These are phyloP conservation scores for Clausena lansium DNA, from an alignment of 345 rosid genomes.

Conservation along the genomic window DNA sequence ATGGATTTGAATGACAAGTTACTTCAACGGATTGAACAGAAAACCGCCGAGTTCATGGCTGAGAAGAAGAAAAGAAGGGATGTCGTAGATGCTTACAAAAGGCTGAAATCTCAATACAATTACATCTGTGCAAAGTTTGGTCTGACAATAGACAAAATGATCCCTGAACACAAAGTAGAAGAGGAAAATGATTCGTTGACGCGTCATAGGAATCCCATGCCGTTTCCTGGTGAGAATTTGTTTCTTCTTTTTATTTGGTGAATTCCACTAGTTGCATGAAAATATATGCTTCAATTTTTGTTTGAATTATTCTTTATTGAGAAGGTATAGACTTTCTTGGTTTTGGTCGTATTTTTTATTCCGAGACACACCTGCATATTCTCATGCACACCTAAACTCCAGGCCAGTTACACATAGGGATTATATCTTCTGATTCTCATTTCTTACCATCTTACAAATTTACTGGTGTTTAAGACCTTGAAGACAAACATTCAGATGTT, in stretches of 20 bases:
- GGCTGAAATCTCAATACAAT: slow-evolving; percentile 61
- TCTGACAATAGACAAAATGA: slow-evolving; percentile 45
- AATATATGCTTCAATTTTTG: background rate
- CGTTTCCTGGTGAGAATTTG: slow-evolving; percentile 43
- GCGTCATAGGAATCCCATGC: slow-evolving; percentile 28
- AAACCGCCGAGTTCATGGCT: slow-evolving; percentile 36
- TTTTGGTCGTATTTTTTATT: background rate
- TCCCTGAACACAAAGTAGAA: slow-evolving; percentile 27
- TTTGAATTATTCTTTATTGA: background rate
- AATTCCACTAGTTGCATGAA: background rate
- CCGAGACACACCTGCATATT: background rate
- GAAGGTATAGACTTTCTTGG: background rate
- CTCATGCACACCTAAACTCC: background rate
- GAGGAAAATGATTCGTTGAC: slow-evolving; percentile 34
- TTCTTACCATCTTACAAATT: slow-evolving; percentile 11
- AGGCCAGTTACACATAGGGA: slow-evolving; percentile 10
- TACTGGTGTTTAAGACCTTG: slow-evolving; percentile 30
- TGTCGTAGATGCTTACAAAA: slow-evolving; percentile 44
- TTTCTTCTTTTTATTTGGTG: slow-evolving; percentile 1
- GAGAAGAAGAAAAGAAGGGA: slow-evolving; percentile 49
- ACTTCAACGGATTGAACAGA: slow-evolving; percentile 40
- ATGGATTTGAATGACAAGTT: slow-evolving; percentile 36
- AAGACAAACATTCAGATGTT: slow-evolving; percentile 22
- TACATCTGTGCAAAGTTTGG: slow-evolving; percentile 53
- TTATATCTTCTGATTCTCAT: background rate